phyloP scores from a whole-genome alignment of 257 asterid species.

The Paulownia fortunei region DNA sequence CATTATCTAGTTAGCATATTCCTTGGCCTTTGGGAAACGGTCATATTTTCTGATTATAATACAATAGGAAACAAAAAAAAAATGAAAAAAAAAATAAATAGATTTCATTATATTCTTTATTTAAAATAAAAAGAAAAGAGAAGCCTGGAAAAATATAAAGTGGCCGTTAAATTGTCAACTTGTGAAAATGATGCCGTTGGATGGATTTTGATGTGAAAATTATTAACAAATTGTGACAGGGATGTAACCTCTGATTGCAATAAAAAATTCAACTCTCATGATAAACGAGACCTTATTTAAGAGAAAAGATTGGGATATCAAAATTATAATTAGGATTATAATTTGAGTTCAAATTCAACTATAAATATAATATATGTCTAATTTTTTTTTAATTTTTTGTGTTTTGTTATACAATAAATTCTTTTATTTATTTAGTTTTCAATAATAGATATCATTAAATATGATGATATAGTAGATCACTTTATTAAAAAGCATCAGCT shows the following conservation, averaged over 20 bases:
- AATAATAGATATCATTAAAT: too few relatives aligned
- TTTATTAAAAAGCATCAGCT: too few relatives aligned
- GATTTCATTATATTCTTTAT: neutral
- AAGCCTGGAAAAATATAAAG: neutral
- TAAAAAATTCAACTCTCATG: neutral
- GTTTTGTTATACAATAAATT: too few relatives aligned
- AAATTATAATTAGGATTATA: neutral
- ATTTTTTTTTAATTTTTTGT: neutral
- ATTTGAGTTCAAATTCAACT: too few relatives aligned
- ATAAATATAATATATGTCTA: too few relatives aligned
- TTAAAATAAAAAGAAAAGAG: neutral
- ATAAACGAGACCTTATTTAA: too few relatives aligned
- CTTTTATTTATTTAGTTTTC: too few relatives aligned
- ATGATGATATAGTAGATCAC: too few relatives aligned
- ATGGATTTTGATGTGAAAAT: constrained; percentile 25
- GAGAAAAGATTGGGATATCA: too few relatives aligned
- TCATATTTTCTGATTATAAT: constrained; percentile 11
- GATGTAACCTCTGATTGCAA: neutral
- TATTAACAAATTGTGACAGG: neutral
- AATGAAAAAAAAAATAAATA: neutral
- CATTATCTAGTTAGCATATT: constrained; percentile 22
- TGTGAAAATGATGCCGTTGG: constrained; percentile 10
- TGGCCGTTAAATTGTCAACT: constrained; percentile 23
- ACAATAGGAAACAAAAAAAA: neutral
- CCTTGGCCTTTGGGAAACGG: constrained; percentile 37